Conservation (phyloP, 1,284 basidiomycete species). For the Thecaphora thlaspeos region DNA sequence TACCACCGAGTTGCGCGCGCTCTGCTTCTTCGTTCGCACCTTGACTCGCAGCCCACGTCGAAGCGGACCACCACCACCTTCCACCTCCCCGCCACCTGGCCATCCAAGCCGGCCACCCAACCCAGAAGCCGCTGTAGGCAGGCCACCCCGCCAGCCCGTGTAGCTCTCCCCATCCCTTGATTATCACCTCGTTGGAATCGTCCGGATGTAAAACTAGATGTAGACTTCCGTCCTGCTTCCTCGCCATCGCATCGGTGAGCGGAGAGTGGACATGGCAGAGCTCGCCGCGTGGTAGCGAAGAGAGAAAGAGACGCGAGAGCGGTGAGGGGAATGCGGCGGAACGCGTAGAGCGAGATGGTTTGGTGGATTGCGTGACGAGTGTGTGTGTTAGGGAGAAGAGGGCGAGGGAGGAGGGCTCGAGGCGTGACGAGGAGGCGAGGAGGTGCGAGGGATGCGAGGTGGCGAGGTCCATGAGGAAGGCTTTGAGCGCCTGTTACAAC, state of each 20-base stretch:
- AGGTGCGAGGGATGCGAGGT: conserved; percentile 20
- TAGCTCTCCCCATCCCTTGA: conserved; percentile 35
- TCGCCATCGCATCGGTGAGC: not conserved
- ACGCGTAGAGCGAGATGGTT: conserved; percentile 20
- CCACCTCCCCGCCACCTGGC: not conserved
- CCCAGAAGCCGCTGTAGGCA: conserved; percentile 26
- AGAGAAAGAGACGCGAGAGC: conserved; percentile 20
- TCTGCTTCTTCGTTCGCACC: too few species aligned
- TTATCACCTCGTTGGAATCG: conserved; percentile 26
- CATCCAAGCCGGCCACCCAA: conserved; percentile 29
- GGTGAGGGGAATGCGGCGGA: conserved; percentile 15
- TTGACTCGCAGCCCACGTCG: too few species aligned
- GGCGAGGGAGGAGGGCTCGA: conserved; percentile 15
- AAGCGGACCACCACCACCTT: too few species aligned
- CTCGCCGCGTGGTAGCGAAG: conserved; percentile 18
- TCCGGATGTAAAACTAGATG: conserved; percentile 31
- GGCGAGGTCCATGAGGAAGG: not conserved
- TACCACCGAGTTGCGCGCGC: too few species aligned
- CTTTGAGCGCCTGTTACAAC: not conserved
- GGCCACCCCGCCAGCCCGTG: conserved; percentile 36
- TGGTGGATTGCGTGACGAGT: conserved; percentile 14
- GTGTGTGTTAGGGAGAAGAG: conserved; percentile 28
- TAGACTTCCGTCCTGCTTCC: conserved; percentile 23
- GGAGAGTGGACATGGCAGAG: conserved; percentile 32
- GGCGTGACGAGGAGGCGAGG: conserved; percentile 6